Conservation (phyloP, 1,284 basidiomycete species). For the Cystobasidium slooffiae region DNA sequence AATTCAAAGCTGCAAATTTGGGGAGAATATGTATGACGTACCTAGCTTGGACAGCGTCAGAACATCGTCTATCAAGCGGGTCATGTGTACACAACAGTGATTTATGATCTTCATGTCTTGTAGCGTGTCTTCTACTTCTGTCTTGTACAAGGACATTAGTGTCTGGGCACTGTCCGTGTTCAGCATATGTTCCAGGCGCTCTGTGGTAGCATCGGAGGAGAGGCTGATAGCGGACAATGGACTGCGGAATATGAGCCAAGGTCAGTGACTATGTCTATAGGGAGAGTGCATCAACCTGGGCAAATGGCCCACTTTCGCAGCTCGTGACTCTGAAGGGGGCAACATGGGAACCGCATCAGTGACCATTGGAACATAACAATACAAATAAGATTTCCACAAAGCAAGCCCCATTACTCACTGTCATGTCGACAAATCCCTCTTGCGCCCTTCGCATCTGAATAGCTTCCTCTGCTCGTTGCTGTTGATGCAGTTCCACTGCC, state of each 20-base stretch:
- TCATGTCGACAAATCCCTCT: slow-evolving; percentile 52
- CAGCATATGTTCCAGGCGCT: slow-evolving; percentile 44
- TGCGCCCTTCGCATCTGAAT: slow-evolving; percentile 48
- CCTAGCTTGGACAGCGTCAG: slow-evolving; percentile 36
- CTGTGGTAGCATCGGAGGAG: slow-evolving; percentile 48
- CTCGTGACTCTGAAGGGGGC: slow-evolving; percentile 19
- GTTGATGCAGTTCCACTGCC: slow-evolving; percentile 47
- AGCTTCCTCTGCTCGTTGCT: slow-evolving; percentile 50
- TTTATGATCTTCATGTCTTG: slow-evolving; percentile 44
- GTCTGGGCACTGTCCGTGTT: slow-evolving; percentile 3
- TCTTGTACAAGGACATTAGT: neutral
- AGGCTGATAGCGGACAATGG: slow-evolving; percentile 51
- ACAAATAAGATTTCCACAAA: neutral
- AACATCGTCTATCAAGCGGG: slow-evolving; percentile 42
- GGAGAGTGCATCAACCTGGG: neutral
- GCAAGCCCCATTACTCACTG: slow-evolving; percentile 6
- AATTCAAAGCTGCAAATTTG: neutral
- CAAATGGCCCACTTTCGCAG: slow-evolving; percentile 37
- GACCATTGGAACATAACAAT: too few species aligned
- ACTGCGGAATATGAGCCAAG: slow-evolving; percentile 40
- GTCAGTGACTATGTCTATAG: neutral
- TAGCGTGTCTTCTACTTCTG: slow-evolving; percentile 34
- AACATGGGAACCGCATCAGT: too few species aligned
- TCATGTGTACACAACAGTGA: slow-evolving; percentile 44
- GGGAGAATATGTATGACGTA: neutral